Conservation (phyloP, 805 yeast genomes). For the Scheffersomyces coipomensis region DNA sequence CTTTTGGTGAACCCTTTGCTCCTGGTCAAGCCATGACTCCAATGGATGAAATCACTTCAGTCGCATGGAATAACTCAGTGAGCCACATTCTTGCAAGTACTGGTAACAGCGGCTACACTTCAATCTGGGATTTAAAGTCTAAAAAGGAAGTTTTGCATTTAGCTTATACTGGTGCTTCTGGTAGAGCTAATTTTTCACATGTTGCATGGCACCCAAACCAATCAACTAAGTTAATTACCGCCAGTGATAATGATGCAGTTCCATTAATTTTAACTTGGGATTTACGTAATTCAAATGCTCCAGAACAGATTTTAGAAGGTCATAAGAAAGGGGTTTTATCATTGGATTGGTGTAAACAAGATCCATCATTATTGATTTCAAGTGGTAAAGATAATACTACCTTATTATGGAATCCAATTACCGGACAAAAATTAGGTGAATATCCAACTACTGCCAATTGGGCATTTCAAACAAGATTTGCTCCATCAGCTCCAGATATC, state of each 20-base stretch:
- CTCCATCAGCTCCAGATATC: slow-evolving; percentile 83
- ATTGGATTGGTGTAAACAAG: slow-evolving; percentile 90
- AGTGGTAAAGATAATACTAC: slow-evolving; percentile 91
- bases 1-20: slow-evolving; percentile 51
- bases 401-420: slow-evolving; percentile 83
- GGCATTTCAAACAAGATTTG: slow-evolving; percentile 87
- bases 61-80: slow-evolving; percentile 86
- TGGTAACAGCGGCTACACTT: slow-evolving; percentile 79
- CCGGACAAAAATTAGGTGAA: slow-evolving; percentile 72
- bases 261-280: slow-evolving; percentile 92
- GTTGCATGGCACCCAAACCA: slow-evolving; percentile 95
- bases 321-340: slow-evolving; percentile 88
- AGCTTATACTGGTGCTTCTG: slow-evolving; percentile 56
- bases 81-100: slow-evolving; percentile 89
- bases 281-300: slow-evolving; percentile 89
- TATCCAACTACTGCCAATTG: slow-evolving; percentile 92
- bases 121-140: slow-evolving; percentile 91
- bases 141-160: slow-evolving; percentile 87
- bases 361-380: slow-evolving; percentile 75
- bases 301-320: slow-evolving; percentile 72
- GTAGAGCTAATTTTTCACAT: slow-evolving; percentile 67
- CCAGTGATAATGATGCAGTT: slow-evolving; percentile 74
- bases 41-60: slow-evolving; percentile 72
- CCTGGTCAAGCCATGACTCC: slow-evolving; percentile 84
- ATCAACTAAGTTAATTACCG: slow-evolving; percentile 84